Conservation (phyloP, 1,139 yeast species). For the Waltiozyma sp. region DNA sequence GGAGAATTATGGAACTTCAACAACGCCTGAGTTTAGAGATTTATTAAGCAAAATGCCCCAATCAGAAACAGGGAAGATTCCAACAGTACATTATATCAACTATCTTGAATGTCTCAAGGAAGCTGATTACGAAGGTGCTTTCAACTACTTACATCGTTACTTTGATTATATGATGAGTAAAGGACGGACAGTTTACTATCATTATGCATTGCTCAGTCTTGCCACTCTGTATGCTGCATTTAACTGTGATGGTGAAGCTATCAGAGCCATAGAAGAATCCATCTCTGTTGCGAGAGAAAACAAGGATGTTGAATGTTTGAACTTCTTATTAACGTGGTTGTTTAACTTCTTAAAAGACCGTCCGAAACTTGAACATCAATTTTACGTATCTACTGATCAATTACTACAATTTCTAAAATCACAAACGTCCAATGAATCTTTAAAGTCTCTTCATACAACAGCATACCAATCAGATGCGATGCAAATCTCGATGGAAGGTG, state of each 20-base stretch:
- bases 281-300: constrained; percentile 82
- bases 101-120: constrained; percentile 53
- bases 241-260: constrained; percentile 64
- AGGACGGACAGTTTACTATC: constrained; percentile 55
- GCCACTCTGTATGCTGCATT: constrained; percentile 74
- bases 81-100: constrained; percentile 53
- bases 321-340: constrained; percentile 73
- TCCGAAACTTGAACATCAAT: constrained; percentile 43
- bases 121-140: constrained; percentile 64
- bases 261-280: constrained; percentile 78
- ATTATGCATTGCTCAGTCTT: constrained; percentile 69
- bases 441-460: constrained; percentile 39
- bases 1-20: constrained; percentile 42
- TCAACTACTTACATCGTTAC: constrained; percentile 64
- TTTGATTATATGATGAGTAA: constrained; percentile 80
- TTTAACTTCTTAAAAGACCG: constrained; percentile 57
- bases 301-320: constrained; percentile 62
- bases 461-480: constrained; percentile 52
- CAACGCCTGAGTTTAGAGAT: constrained; percentile 35
- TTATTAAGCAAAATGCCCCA: constrained; percentile 40
- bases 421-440: constrained; percentile 40
- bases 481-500: constrained; percentile 41
- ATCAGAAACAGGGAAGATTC: constrained; percentile 42
- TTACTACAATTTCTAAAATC: constrained; percentile 51
- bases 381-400: constrained; percentile 39